Base-by-base conservation (phyloP, 1,284 basidiomycete species). In the Leccinum proximum region DNA sequence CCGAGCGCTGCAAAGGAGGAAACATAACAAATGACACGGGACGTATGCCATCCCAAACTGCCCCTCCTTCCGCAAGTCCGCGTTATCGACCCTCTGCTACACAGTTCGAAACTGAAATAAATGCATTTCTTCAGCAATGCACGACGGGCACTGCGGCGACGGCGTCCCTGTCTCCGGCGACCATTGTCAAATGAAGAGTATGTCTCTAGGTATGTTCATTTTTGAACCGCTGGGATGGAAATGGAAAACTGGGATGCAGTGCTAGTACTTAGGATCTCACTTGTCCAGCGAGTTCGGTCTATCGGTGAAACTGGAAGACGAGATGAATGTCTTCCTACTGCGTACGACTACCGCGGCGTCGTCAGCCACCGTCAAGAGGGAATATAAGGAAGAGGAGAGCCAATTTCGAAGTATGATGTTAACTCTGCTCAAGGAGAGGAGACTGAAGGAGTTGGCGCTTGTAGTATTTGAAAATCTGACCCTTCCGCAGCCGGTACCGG, bases 41-140 rank as follows among this genome's bases (percentile, higher is more conserved):
- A 33, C n/a, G n/a, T 48, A 13, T 60, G 65, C 61, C 11, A 1
- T 10, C 60, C 13, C 26, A 26, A 60, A 4, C 5, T 3, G 0
- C 30, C 2, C 61, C 60, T 5, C 59, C 63, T 26, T 0, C 1
- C 8, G 59, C 71, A 10, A 62, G 61, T 58, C 37, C 18, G 22
- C 61, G 62, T 11, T 67, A 65, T 5, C 62, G 58, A 35, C 66
- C 68, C 2, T 65, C 68, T 0, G 26, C 26, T 26, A 10, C 53
- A 11, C 57, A 67, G 26, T 65, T 69, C 3, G 59, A 56, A 33
- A 61, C 57, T 13, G 61, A 61, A 13, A 59, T 74, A 7, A 64
- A 67, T 8, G 50, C 13, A n/a, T 50, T 66, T 5, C 59, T 67
- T 57, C 56, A 35, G 16, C 56, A 57, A 35, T 33, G 26, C 16